Base-by-base conservation (phyloP, 305 asterid species). In the Fraxinus paxiana region DNA sequence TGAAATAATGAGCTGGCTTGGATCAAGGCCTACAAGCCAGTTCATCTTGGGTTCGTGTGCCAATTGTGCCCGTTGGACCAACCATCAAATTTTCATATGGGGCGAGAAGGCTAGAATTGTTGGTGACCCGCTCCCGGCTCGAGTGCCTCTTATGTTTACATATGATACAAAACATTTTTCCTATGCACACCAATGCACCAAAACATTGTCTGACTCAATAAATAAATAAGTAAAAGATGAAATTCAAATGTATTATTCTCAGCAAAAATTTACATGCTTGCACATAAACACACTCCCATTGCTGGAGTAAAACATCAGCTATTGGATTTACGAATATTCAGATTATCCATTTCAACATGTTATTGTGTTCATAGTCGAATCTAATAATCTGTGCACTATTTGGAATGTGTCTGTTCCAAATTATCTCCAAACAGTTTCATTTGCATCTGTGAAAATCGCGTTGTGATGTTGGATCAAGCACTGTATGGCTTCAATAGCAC, bases 381-480 rank as follows among this genome's bases (percentile, higher is more conserved):
- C 34, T 63, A 63, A 24, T 22, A 24, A 63, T 24, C n/a, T 63
- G 72, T 63, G 31, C 72, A 24, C 15, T 3, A 63, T 63, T 22
- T 63, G n/a, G 33, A 63, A 63, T 24, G 28, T 13, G n/a, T 9
- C 15, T 10, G 17, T 8, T 6, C 33, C 34, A 22, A 24, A 24
- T 9, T 63, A 92, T 80, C 89, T 81, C 97, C 97, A 92, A 71
- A 92, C 87, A 70, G 95, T 90, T 84, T 88, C 93, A 22, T 90
- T 89, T 81, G 94, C 97, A 77, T 92, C 95, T 0, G 95, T 92
- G 90, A 92, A 93, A 77, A 89, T 84, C 7, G 93, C 88, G 76
- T 89, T 92, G 81, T 93, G 97, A 75, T 93, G 95, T 83, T 86
- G 94, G 56, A 92, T 88, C 87, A 93, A 88, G 83, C 97, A 92